phyloP scores from a whole-genome alignment of 202 grass and related monocot species.

The Panicum hallii region DNA sequence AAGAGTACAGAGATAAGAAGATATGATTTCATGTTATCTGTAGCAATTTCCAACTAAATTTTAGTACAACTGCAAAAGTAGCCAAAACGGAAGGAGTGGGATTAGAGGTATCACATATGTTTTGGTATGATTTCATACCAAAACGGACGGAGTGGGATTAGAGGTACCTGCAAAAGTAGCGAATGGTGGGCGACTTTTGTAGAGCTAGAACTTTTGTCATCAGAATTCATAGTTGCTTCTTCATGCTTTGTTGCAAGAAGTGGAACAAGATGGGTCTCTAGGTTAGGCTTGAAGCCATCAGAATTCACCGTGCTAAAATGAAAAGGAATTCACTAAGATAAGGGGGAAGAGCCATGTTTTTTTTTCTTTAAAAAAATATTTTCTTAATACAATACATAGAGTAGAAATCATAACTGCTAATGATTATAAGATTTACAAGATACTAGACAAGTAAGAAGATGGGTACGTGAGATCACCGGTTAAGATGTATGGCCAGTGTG shows the following conservation, averaged over 20 bases:
- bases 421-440: no score
- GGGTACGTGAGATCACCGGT: conserved; percentile 66
- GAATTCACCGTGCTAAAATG: conserved; percentile 92
- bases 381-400: no score
- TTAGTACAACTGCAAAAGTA: background rate
- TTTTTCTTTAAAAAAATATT: background rate
- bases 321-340: conserved; percentile 53
- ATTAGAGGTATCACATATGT: no score
- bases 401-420: no score
- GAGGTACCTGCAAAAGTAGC: conserved; percentile 80
- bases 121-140: no score
- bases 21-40: background rate
- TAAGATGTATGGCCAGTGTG: conserved; percentile 96
- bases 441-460: background rate
- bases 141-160: conserved; percentile 16
- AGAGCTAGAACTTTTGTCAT: conserved; percentile 66
- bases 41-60: conserved; percentile 27
- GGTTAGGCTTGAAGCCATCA: conserved; percentile 95
- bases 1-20: conserved; percentile 13
- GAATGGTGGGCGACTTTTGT: conserved; percentile 72
- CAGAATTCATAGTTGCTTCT: conserved; percentile 55
- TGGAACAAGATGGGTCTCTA: conserved; percentile 89
- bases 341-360: background rate
- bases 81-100: no score
- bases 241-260: conserved; percentile 90